Evolutionary conservation across 2,329 filamentous ascomycete genomes (phyloP), one percentile per base, ranked within the genome.

Genomic region (Aspergillus proliferans): DNA sequence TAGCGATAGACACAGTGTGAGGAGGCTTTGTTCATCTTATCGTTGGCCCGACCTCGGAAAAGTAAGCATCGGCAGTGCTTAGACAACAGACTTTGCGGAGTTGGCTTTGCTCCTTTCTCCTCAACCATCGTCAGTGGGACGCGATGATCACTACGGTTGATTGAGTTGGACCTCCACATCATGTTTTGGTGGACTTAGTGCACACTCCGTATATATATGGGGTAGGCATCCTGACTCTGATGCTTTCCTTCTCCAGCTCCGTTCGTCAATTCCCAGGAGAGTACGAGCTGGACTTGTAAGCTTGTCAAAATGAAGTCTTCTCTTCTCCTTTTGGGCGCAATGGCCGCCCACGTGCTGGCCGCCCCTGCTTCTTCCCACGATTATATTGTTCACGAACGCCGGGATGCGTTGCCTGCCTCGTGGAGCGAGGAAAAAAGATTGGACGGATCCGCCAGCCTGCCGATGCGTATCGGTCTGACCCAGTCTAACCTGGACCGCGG

Each of bases 401-500:
- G 65, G 10, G 60, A 60, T 24, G 54, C 43, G 9, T 50, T 64
- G 21, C 61, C 63, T 19, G 47, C 36, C 18, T 55, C 50, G n/a
- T 68, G 63, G 65, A 52, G 42, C 8, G 55, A 65, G 47, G 56
- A 50, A 28, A 58, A 54, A 43, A 58, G 58, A 19, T 49, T 73
- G 44, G 59, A 69, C 19, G 52, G 62, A 15, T 54, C 65, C 48
- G 57, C 67, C 0, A 59, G 69, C 26, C 55, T 76, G 42, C 73
- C 73, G 1, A 70, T 76, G 57, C 66, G 72, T n/a, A 74, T 76
- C 53, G 73, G 71, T 15, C 52, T 76, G 45, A 67, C 65, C n/a
- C 74, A 76, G 56, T 63, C 62, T 24, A 76, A 76, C 47, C 54
- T 76, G 12, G 67, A 75, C 10, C 64, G 67, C 14, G 73, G 71